Evolutionary conservation across 2,329 filamentous ascomycete genomes (phyloP), one percentile per base, ranked within the genome.

Genomic region (Epichloe amarillans): DNA sequence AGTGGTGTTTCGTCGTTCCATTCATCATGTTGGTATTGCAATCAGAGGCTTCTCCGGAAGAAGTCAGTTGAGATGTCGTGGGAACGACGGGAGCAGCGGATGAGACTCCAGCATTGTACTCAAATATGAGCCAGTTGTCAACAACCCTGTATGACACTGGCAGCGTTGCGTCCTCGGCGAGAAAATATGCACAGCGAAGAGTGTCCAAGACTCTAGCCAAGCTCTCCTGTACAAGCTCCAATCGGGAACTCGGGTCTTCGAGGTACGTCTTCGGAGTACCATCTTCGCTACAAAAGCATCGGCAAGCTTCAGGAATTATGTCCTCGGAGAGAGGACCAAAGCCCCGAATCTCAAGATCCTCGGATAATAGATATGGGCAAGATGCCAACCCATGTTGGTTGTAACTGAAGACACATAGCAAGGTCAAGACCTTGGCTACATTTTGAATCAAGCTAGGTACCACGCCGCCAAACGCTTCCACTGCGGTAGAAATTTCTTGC

Each of bases 341-440:
- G 4, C 74, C 73, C 12, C 71, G 61, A 15, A 69, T 64, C 52
- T 73, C 66, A 51, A 73, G 56, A 51, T 80, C 77, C 58, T 80
- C 77, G 0, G 66, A 57, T 1, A 80, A 67, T 19, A 79, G 64
- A 58, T 79, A 80, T 14, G 68, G 68, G 42, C 68, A 72, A 8
- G 67, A 57, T 8, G 63, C 67, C 15, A 69, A 58, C 11, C 66
- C 62, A 15, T 66, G 65, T 33, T 61, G 62, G 14, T 67, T 65
- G 53, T 72, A 70, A 10, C 69, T 64, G 40, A 73, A 69, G 10
- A 57, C 58, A 44, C 72, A 72, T n/a, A 79, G 64, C n/a, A 71
- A 61, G 14, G 71, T 75, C 38, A 79, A 62, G 2, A 71, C 68
- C 21, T 70, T 69, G 36, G 69, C 69, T 6, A 79, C 66, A 2